phyloP scores from a whole-genome alignment of 2,329 filamentous ascomycete genomes.

The Akanthomyces dipterigenus region DNA sequence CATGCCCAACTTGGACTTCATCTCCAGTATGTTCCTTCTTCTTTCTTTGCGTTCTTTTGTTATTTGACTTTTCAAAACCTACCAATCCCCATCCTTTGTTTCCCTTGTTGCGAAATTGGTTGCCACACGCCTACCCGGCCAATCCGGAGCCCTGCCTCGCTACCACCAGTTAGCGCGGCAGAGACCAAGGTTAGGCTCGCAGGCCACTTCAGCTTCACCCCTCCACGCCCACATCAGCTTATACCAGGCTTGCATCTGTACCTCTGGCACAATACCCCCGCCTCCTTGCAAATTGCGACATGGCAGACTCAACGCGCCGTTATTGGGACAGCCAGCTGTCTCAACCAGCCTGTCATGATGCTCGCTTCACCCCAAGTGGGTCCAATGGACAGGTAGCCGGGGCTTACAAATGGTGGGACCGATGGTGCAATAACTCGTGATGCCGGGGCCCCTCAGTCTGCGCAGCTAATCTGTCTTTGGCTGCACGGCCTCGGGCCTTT shows the following conservation, averaged over 20 bases:
- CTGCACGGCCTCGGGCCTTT: slow-evolving; percentile 1
- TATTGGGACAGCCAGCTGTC: not conserved
- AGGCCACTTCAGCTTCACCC: not conserved
- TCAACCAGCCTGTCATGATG: slow-evolving; percentile 1
- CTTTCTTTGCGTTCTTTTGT: not conserved
- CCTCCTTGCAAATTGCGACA: slow-evolving; percentile 11
- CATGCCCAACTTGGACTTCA: slow-evolving; percentile 43
- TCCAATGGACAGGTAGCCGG: slow-evolving; percentile 13
- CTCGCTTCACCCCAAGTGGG: slow-evolving; percentile 10
- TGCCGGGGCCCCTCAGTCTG: slow-evolving; percentile 21
- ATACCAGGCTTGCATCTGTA: slow-evolving; percentile 4
- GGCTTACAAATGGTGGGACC: slow-evolving; percentile 36
- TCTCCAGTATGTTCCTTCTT: slow-evolving; percentile 31
- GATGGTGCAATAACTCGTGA: slow-evolving; percentile 61
- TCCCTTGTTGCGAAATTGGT: not conserved
- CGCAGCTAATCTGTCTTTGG: not conserved
- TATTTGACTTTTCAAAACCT: not conserved
- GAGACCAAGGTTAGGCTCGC: not conserved
- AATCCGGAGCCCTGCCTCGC: not conserved
- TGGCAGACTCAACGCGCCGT: not conserved
- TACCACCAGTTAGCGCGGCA: not conserved
- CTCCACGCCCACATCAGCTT: slow-evolving; percentile 3
- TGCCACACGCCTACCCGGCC: not conserved
- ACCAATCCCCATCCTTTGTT: not conserved
- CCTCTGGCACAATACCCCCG: slow-evolving; percentile 12